These are phyloP conservation scores for Nidula microcarpa DNA, from an alignment of 768 basidiomycete genomes.

Conservation along the genomic window DNA sequence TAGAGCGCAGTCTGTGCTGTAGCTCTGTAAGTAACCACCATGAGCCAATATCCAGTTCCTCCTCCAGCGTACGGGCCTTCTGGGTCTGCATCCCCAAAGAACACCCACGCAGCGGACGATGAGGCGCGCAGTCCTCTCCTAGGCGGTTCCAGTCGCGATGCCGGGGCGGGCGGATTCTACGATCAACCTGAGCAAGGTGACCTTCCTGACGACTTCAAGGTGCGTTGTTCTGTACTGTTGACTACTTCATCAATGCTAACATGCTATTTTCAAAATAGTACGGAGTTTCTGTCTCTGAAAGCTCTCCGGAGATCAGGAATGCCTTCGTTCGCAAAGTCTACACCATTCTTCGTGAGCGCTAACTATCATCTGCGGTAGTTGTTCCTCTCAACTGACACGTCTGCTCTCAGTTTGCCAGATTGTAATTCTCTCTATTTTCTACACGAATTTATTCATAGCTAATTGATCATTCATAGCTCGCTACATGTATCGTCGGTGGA, in stretches of 20 bases:
- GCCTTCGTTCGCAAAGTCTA: conserved; percentile 93
- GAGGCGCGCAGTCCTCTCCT: conserved; percentile 55
- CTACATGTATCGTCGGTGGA: conserved; percentile 78
- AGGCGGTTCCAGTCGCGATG: conserved; percentile 42
- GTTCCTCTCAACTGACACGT: conserved; percentile 60
- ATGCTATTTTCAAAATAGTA: conserved; percentile 42
- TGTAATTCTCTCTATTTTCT: too few relatives aligned
- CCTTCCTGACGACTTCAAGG: conserved; percentile 93
- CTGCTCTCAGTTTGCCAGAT: too few relatives aligned
- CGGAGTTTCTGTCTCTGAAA: conserved; percentile 76
- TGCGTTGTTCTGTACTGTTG: conserved; percentile 19
- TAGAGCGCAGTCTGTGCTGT: not conserved
- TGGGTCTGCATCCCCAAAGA: conserved; percentile 22
- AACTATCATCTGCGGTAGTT: conserved; percentile 1
- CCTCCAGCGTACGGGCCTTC: conserved; percentile 61
- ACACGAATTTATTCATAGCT: too few relatives aligned
- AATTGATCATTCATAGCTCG: conserved; percentile 34
- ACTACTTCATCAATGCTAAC: not conserved
- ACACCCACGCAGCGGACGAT: conserved; percentile 23
- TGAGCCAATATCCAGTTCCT: conserved; percentile 59
- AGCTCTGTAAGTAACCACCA: conserved; percentile 22
- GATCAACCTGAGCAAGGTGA: conserved; percentile 75
- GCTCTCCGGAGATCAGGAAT: conserved; percentile 71
- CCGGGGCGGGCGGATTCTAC: conserved; percentile 47
- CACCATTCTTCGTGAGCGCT: conserved; percentile 77